Evolutionary conservation across 2,329 filamentous ascomycete genomes (phyloP), one percentile per base, ranked within the genome.

Genomic region (Talaromyces sp.): DNA sequence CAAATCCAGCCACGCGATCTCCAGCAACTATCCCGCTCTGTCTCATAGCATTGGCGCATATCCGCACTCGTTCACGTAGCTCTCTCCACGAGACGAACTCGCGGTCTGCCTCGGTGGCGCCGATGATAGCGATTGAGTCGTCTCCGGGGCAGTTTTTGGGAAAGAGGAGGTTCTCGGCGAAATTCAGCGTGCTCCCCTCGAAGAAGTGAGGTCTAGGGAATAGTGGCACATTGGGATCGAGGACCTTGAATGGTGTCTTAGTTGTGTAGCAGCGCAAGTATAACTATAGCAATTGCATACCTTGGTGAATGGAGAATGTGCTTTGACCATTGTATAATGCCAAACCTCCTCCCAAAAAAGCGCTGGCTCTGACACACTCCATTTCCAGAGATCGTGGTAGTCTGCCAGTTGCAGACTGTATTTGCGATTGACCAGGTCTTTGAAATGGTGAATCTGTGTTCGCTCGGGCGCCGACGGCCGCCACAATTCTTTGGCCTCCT

Each of bases 81-180:
- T 91, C 82, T 59, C 82, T 83, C 94, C 94, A 97, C 26, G 89
- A 88, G 29, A 89, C 79, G 29, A 80, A 79, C 67, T 89, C 83
- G 56, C 84, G 81, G 14, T 78, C 79, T 2, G 84, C 85, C 76
- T 97, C 93, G 11, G 91, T 96, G 3, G 85, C 88, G 27, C 89
- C 90, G 67, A 97, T 89, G 52, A 96, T 82, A 19, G 92, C 92
- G 7, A 84, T 75, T 4, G 83, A 80, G 52, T 85, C 75, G 56
- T 87, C 83, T 64, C 88, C 68, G 24, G 75, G 76, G 41, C 83
- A 78, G 55, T 80, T 80, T 2, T 79, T 74, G 3, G 93, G 93
- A 72, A 88, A 97, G 3, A 99, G 85, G 58, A 97, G 81, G 73
- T 99, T 99, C 77, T 97, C 91, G 27, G 93, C 92, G 72, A 97